These are phyloP conservation scores for Cucurbita ficifolia DNA, from an alignment of 306 rosid species.

Conservation along the genomic window DNA sequence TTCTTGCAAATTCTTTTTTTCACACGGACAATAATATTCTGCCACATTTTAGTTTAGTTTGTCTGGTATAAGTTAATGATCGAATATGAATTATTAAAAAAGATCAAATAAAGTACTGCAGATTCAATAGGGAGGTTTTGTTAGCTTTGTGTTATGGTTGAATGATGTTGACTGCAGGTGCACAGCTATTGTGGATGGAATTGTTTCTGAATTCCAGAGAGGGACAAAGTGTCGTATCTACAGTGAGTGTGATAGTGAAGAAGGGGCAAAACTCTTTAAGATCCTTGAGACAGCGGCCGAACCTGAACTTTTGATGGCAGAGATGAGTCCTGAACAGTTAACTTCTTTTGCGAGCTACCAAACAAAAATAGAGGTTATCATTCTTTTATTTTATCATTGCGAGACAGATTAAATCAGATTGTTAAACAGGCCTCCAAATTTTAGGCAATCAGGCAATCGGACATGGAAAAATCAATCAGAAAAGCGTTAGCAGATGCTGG, in stretches of 20 bases:
- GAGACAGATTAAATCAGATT: conserved; percentile 7
- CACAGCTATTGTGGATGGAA: conserved; percentile 46
- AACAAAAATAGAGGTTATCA: conserved; percentile 57
- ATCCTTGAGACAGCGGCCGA: conserved; percentile 71
- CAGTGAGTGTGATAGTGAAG: conserved; percentile 49
- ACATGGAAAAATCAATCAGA: conserved; percentile 53
- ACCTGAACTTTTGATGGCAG: conserved; percentile 88
- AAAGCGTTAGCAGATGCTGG: conserved; percentile 72
- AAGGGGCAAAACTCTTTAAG: conserved; percentile 65
- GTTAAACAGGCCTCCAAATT: conserved; percentile 15
- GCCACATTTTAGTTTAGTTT: neutral
- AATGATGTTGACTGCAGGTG: conserved; percentile 32
- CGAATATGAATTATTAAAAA: neutral
- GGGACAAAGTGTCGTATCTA: conserved; percentile 22
- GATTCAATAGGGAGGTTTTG: neutral
- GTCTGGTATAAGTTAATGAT: neutral
- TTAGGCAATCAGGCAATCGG: conserved; percentile 59
- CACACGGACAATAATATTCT: neutral
- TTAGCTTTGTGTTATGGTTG: neutral
- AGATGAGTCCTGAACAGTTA: conserved; percentile 77
- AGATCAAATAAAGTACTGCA: neutral
- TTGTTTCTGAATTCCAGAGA: conserved; percentile 48
- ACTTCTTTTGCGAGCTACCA: conserved; percentile 53
- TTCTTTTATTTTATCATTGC: neutral
- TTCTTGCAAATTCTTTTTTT: conserved; percentile 7